These are phyloP conservation scores for Begonia loranthoides DNA, from an alignment of 306 rosid genomes.

Conservation along the genomic window DNA sequence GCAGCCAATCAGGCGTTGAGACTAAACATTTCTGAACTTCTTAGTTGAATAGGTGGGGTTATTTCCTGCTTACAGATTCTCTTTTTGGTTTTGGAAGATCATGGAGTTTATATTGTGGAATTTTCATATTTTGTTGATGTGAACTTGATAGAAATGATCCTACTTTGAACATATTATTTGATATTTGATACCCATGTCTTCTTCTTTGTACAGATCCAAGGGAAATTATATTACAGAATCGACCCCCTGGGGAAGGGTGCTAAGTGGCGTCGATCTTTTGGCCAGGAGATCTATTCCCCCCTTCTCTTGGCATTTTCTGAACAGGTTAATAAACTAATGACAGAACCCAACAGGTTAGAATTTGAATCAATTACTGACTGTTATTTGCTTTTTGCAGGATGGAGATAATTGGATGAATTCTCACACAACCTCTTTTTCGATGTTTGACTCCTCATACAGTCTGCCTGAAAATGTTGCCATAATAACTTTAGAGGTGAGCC, in stretches of 20 bases:
- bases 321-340: slow-evolving; percentile 24
- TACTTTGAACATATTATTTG: too few relatives aligned
- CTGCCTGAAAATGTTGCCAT: slow-evolving; percentile 35
- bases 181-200: neutral
- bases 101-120: too few relatives aligned
- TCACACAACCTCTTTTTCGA: slow-evolving; percentile 24
- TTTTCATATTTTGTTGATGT: too few relatives aligned
- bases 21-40: too few relatives aligned
- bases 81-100: too few relatives aligned
- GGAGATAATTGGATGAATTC: slow-evolving; percentile 30
- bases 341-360: neutral
- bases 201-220: slow-evolving; percentile 44
- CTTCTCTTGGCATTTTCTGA: slow-evolving; percentile 77
- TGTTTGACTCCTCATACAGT: slow-evolving; percentile 27
- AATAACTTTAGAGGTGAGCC: slow-evolving; percentile 30
- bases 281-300: slow-evolving; percentile 88
- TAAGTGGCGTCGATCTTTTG: slow-evolving; percentile 89
- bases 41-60: too few relatives aligned
- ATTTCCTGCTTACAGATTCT: too few relatives aligned
- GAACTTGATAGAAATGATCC: too few relatives aligned
- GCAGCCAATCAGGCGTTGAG: too few relatives aligned
- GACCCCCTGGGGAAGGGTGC: slow-evolving; percentile 79
- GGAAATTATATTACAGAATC: slow-evolving; percentile 67
- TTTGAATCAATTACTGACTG: neutral
- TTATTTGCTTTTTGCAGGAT: slow-evolving; percentile 22